These are phyloP conservation scores for Aspergillus sp. DNA, from an alignment of 2,329 filamentous ascomycete genomes.

Conservation along the genomic window DNA sequence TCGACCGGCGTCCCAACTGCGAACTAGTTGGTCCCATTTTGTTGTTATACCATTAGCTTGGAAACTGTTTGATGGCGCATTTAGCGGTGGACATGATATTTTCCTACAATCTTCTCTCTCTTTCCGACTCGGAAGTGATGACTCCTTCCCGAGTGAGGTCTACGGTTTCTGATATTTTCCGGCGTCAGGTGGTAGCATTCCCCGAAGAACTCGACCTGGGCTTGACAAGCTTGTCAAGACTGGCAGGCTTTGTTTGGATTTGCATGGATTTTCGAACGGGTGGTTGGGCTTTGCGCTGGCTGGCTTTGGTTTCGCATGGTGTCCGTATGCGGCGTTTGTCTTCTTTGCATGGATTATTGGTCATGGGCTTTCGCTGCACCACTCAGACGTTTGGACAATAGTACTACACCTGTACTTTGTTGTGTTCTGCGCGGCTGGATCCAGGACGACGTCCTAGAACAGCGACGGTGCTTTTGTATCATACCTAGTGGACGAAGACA, in stretches of 20 bases:
- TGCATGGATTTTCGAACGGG: slow-evolving; percentile 17
- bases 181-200: slow-evolving; percentile 27
- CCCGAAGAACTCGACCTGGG: slow-evolving; percentile 25
- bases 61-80: slow-evolving; percentile 15
- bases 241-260: slow-evolving; percentile 19
- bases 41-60: slow-evolving; percentile 11
- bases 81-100: slow-evolving; percentile 19
- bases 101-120: slow-evolving; percentile 17
- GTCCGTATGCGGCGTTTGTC: slow-evolving; percentile 17
- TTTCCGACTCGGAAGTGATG: slow-evolving; percentile 22
- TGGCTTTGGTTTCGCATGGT: slow-evolving; percentile 17
- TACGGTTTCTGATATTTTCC: slow-evolving; percentile 18
- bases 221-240: slow-evolving; percentile 24
- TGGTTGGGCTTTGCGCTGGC: slow-evolving; percentile 15
- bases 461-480: slow-evolving; percentile 9
- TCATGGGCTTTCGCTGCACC: slow-evolving; percentile 15
- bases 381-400: slow-evolving; percentile 17
- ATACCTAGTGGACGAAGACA: slow-evolving; percentile 6
- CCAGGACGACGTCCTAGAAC: not conserved
- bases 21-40: slow-evolving; percentile 23
- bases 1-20: slow-evolving; percentile 40
- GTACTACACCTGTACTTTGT: slow-evolving; percentile 10
- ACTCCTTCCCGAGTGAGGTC: slow-evolving; percentile 21
- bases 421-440: slow-evolving; percentile 1
- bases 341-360: slow-evolving; percentile 19